Evolutionary conservation across 805 yeast genomes (phyloP).

Genomic region (Metschnikowia dekortorum): DNA sequence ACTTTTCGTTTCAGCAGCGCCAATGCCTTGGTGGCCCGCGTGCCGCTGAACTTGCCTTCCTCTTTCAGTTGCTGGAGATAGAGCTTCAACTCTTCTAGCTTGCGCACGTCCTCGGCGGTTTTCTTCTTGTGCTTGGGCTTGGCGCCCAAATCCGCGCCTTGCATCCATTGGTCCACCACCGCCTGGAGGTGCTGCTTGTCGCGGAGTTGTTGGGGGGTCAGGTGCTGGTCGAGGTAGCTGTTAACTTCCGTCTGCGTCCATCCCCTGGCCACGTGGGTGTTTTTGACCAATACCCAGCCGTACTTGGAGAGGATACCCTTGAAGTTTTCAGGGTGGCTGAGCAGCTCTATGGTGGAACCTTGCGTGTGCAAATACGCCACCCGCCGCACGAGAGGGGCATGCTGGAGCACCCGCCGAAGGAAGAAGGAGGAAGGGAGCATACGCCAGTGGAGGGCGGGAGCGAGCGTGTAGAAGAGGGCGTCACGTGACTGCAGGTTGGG

Average conservation of each 20-base stretch:
- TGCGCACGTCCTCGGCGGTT: constrained; percentile 10
- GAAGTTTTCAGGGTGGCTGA: constrained; percentile 12
- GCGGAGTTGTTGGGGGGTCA: neutral
- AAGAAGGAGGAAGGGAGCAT: no score
- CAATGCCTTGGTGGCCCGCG: neutral
- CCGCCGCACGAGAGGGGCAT: neutral
- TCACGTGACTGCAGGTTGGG: no score
- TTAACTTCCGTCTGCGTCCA: constrained; percentile 19
- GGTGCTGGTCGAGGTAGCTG: constrained; percentile 3
- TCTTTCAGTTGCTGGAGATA: constrained; percentile 22
- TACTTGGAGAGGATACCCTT: constrained; percentile 16
- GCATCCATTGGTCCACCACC: constrained; percentile 17
- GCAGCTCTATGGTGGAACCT: constrained; percentile 1
- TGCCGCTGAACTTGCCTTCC: constrained; percentile 11
- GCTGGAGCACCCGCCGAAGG: no score
- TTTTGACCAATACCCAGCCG: constrained; percentile 24
- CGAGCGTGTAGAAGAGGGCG: no score
- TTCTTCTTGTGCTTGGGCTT: constrained; percentile 14
- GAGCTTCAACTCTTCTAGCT: constrained; percentile 17
- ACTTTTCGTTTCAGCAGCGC: neutral
- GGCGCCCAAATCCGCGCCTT: constrained; percentile 5
- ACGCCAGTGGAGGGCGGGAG: no score
- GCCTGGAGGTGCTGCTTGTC: constrained; percentile 8
- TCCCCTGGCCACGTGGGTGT: constrained; percentile 14
- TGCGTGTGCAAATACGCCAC: neutral